Evolutionary conservation across 192 early-diverging fungal species (phyloP).

Genomic region (Dimargaris verticillata): DNA sequence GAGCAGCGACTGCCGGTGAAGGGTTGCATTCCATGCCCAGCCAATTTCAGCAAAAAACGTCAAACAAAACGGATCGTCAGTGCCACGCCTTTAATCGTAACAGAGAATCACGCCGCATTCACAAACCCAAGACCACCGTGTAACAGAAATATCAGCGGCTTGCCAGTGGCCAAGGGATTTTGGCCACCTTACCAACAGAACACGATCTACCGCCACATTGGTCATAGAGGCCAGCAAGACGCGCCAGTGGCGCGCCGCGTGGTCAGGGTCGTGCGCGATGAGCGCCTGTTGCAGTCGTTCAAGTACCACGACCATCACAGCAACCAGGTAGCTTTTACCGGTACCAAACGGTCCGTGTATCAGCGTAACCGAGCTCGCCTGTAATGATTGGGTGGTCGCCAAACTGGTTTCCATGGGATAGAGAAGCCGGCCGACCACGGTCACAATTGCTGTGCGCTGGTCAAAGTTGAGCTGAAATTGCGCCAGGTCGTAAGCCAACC

Average conservation of each 20-base stretch:
- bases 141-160: too few species aligned
- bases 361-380: constrained; percentile 15
- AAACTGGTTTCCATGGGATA: constrained; percentile 16
- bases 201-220: constrained; percentile 64
- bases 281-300: constrained; percentile 32
- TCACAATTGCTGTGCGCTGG: constrained; percentile 15
- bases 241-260: constrained; percentile 22
- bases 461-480: constrained; percentile 16
- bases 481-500: constrained; percentile 6
- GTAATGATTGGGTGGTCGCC: background rate
- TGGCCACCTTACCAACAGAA: constrained; percentile 27
- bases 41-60: too few species aligned
- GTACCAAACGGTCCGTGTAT: constrained; percentile 45
- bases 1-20: constrained; percentile 25
- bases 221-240: constrained; percentile 55
- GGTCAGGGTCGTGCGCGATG: constrained; percentile 15
- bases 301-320: constrained; percentile 40
- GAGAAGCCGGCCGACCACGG: constrained; percentile 18
- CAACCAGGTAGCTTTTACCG: constrained; percentile 57
- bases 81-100: too few species aligned
- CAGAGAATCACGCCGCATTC: too few species aligned
- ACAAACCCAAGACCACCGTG: too few species aligned
- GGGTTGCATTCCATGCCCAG: too few species aligned
- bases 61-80: too few species aligned
- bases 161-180: too few species aligned